Conservation (phyloP, 441 rosid genomes). For the Populus tomentosa region DNA sequence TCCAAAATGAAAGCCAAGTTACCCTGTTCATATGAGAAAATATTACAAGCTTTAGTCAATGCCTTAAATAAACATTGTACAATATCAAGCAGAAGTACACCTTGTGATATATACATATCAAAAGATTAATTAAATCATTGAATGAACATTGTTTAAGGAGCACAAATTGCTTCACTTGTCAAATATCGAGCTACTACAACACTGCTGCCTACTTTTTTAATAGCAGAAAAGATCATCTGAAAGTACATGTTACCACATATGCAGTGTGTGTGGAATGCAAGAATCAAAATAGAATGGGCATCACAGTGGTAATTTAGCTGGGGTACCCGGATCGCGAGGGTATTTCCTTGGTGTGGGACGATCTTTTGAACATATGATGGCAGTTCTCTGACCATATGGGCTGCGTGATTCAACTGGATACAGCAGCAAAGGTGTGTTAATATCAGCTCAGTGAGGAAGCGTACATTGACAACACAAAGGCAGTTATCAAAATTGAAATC, state of each 20-base stretch:
- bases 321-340: constrained; percentile 84
- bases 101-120: neutral
- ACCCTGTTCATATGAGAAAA: neutral
- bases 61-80: too few species aligned
- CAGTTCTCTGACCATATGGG: constrained; percentile 78
- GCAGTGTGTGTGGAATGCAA: neutral
- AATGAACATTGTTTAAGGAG: neutral
- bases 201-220: neutral
- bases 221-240: neutral
- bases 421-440: neutral
- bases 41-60: neutral
- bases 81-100: neutral
- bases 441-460: constrained; percentile 15
- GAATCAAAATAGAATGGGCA: neutral
- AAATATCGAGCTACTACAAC: neutral
- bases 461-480: neutral
- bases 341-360: constrained; percentile 59
- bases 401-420: constrained; percentile 78
- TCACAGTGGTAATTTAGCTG: constrained; percentile 67
- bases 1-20: neutral
- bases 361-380: constrained; percentile 62
- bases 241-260: neutral
- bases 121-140: neutral
- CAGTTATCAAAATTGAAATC: constrained; percentile 7
- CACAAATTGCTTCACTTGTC: neutral